Conservation (phyloP, 257 asterid species). For the Solanum tacnaense region DNA sequence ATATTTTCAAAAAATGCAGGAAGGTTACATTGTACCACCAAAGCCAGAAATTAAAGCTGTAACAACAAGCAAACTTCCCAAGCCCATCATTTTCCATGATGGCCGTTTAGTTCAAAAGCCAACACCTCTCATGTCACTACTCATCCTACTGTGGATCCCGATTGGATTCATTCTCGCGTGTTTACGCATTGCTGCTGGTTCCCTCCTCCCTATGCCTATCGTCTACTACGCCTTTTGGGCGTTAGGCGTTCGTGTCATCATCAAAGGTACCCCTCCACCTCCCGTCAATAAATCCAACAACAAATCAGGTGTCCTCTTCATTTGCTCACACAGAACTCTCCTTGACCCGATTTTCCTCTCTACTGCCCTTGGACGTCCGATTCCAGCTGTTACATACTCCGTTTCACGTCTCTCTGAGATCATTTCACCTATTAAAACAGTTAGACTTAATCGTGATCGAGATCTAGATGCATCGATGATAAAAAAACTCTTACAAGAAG, state of each 20-base stretch:
- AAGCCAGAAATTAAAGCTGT: slow-evolving; percentile 35
- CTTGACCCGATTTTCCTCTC: slow-evolving; percentile 60
- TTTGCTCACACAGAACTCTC: slow-evolving; percentile 53
- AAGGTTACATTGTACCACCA: slow-evolving; percentile 39
- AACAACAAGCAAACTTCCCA: slow-evolving; percentile 38
- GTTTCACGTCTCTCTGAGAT: slow-evolving; percentile 61
- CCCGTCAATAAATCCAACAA: slow-evolving; percentile 10
- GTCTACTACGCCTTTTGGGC: slow-evolving; percentile 49
- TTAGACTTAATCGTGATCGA: slow-evolving; percentile 20
- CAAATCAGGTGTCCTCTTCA: slow-evolving; percentile 48
- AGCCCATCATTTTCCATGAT: slow-evolving; percentile 56
- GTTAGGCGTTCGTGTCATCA: slow-evolving; percentile 46
- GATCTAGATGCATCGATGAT: slow-evolving; percentile 22
- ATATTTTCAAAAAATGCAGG: slow-evolving; percentile 18
- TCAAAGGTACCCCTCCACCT: slow-evolving; percentile 49
- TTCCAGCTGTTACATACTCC: slow-evolving; percentile 62
- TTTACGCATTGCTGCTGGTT: slow-evolving; percentile 43
- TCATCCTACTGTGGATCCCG: slow-evolving; percentile 51
- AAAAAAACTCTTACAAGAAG: slow-evolving; percentile 13
- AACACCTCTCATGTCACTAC: slow-evolving; percentile 33
- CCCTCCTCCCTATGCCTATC: slow-evolving; percentile 45
- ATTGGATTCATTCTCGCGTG: slow-evolving; percentile 46
- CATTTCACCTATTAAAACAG: slow-evolving; percentile 51
- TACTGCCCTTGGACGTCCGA: slow-evolving; percentile 52
- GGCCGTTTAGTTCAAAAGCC: slow-evolving; percentile 54